Evolutionary conservation across 225 moss, liverwort and hornwort genomes (phyloP).

Genomic region (Pseudoscleropodium purum): DNA sequence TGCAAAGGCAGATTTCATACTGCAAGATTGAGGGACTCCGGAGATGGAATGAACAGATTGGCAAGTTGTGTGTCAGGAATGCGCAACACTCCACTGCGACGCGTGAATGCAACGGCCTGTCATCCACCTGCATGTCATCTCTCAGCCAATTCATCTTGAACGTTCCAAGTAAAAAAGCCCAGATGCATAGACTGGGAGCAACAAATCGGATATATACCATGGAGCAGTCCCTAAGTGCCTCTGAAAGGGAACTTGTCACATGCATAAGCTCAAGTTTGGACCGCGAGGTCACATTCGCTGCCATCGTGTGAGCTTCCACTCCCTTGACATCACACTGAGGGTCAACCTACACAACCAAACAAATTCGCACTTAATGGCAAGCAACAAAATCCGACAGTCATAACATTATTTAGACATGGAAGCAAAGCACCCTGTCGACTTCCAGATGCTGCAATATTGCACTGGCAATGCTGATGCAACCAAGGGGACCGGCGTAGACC

Average conservation of each 20-base stretch:
- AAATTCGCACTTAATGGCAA: neutral
- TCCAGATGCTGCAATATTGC: neutral
- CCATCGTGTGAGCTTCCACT: constrained; percentile 45
- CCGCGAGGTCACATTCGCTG: constrained; percentile 38
- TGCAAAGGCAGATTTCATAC: neutral
- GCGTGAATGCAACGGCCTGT: constrained; percentile 51
- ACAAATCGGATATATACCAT: constrained; percentile 12
- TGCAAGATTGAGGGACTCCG: constrained; percentile 15
- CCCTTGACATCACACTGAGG: constrained; percentile 43
- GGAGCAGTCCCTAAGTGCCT: constrained; percentile 37
- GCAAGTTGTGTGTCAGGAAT: constrained; percentile 34
- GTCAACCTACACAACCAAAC: constrained; percentile 24
- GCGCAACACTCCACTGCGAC: constrained; percentile 39
- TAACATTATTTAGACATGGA: neutral
- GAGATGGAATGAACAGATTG: constrained; percentile 19
- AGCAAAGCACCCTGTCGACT: neutral
- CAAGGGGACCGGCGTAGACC: too few species aligned
- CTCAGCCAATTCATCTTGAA: constrained; percentile 1
- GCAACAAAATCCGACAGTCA: neutral
- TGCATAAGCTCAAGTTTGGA: constrained; percentile 21
- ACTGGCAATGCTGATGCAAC: neutral
- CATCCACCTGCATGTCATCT: constrained; percentile 23
- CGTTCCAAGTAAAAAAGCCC: neutral
- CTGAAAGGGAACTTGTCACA: constrained; percentile 19
- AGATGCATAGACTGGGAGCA: neutral